A percentile compares a stretch with the other conserved stretches of the same genome.
phyloP scores from a whole-genome alignment of 2,329 filamentous ascomycete genomes.

The Tolypocladium paradoxum region DNA sequence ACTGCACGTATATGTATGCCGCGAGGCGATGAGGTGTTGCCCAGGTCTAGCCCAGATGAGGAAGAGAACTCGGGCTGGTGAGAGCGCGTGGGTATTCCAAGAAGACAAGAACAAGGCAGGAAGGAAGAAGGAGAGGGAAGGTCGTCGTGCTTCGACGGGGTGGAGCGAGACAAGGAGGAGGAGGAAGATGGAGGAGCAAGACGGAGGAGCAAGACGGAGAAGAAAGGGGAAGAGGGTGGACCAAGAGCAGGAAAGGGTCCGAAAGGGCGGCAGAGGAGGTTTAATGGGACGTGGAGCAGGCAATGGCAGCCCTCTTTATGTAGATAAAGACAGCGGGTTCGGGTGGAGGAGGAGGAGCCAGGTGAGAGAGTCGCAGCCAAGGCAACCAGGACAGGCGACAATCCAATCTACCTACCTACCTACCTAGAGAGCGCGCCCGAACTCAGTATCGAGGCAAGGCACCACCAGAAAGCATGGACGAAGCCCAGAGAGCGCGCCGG shows the following conservation, averaged over 20 bases:
- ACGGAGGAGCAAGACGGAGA: not conserved
- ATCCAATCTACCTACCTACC: no score
- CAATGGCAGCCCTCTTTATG: no score
- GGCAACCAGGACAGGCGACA: no score
- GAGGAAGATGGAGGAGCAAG: not conserved
- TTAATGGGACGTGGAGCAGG: not conserved
- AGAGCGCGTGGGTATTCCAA: not conserved
- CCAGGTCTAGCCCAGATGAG: not conserved
- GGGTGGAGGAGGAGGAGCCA: not conserved
- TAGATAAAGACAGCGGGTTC: not conserved
- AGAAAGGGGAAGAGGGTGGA: not conserved
- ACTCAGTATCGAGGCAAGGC: not conserved
- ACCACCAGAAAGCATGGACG: not conserved
- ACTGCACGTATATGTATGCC: not conserved
- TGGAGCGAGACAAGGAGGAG: not conserved
- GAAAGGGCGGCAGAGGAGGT: not conserved
- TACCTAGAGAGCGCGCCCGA: not conserved
- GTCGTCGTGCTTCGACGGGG: no score
- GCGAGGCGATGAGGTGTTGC: constrained; percentile 1
- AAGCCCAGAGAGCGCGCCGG: not conserved
- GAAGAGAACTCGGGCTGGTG: not conserved
- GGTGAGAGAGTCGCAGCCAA: no score
- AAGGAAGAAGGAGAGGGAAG: not conserved
- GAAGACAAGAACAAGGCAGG: not conserved
- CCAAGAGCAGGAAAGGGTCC: not conserved